A percentile compares a stretch with the other conserved stretches of the same genome.
Evolutionary conservation across 1,139 yeast genomes (phyloP).

Genomic region (Saccharomycopsis phalli): DNA sequence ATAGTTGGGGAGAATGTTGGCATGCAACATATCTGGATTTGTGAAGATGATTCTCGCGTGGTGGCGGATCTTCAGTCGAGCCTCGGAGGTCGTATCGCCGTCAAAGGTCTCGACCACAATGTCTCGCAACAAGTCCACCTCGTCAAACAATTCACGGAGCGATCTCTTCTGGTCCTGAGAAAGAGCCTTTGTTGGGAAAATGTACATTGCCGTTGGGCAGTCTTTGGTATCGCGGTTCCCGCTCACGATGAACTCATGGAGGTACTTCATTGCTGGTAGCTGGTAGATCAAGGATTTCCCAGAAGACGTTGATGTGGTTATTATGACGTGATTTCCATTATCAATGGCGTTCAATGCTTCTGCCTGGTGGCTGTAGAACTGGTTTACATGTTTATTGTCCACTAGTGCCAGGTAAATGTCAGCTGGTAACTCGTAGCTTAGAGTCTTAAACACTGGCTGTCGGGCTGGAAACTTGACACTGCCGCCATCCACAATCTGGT

Average conservation of each 20-base stretch:
- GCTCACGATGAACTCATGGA: slow-evolving; percentile 17
- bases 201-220: slow-evolving; percentile 68
- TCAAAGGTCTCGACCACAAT: slow-evolving; percentile 72
- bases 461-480: slow-evolving; percentile 32
- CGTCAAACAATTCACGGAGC: slow-evolving; percentile 47
- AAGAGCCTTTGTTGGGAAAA: slow-evolving; percentile 93
- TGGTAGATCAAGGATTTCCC: slow-evolving; percentile 93
- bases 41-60: slow-evolving; percentile 78
- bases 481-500: slow-evolving; percentile 46
- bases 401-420: slow-evolving; percentile 43
- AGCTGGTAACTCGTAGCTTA: slow-evolving; percentile 34
- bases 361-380: slow-evolving; percentile 74
- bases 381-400: slow-evolving; percentile 36
- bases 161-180: slow-evolving; percentile 94
- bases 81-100: slow-evolving; percentile 71
- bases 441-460: slow-evolving; percentile 35
- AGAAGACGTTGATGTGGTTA: slow-evolving; percentile 89
- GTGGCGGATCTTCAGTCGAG: slow-evolving; percentile 44
- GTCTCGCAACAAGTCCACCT: slow-evolving; percentile 32
- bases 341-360: slow-evolving; percentile 57
- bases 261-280: slow-evolving; percentile 52
- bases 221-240: slow-evolving; percentile 1
- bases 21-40: slow-evolving; percentile 90
- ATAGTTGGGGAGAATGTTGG: slow-evolving; percentile 71
- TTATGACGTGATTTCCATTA: slow-evolving; percentile 56